Base-by-base conservation (phyloP, 2,329 filamentous ascomycete species). In the Penicillium sp. region DNA sequence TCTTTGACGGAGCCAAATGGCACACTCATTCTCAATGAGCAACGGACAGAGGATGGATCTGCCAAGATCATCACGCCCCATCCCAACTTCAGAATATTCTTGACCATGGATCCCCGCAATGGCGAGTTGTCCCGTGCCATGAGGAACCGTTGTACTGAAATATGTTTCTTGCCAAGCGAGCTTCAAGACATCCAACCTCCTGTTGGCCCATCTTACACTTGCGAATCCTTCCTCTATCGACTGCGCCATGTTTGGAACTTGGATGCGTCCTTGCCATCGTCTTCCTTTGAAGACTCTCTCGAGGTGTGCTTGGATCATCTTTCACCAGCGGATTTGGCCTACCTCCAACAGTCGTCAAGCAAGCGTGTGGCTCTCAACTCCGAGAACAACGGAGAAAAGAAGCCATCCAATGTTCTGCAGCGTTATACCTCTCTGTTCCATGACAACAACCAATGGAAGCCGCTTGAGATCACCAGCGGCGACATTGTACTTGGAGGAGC, bases 51-150 rank as follows among this genome's bases (percentile, higher is more conserved):
- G 10, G 86, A 93, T 67, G 93, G 93, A 32, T 86, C 90, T 66
- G 89, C 92, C 11, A 85, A 90, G 55, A 77, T 95, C 35, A 84
- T 99, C 48, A 84, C 76, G 54, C 92, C 94, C 14, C 92, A 97
- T 76, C 82, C 88, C 0, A 84, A 91, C 58, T 99, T 99, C 74
- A 84, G 93, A 55, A 86, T 99, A 20, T 97, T 99, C 74, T 78
- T 99, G 70, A 97, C 93, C 0, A 89, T 96, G 79, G 93, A 99
- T 72, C 87, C 94, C 44, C 85, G 88, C 48, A 90, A 96, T 72
- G 95, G 94, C 18, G 94, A 99, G 72, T 80, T 99, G 9, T 99
- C 94, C 4, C 84, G 94, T 60, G 94, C 94, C 0, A 99, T 99
- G 94, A 83, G 95, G 55, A 99, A 99, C 74, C 85, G 94, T 72